Evolutionary conservation across 2,329 filamentous ascomycete species (phyloP).

Genomic region (Proliferodiscus dingleyae): DNA sequence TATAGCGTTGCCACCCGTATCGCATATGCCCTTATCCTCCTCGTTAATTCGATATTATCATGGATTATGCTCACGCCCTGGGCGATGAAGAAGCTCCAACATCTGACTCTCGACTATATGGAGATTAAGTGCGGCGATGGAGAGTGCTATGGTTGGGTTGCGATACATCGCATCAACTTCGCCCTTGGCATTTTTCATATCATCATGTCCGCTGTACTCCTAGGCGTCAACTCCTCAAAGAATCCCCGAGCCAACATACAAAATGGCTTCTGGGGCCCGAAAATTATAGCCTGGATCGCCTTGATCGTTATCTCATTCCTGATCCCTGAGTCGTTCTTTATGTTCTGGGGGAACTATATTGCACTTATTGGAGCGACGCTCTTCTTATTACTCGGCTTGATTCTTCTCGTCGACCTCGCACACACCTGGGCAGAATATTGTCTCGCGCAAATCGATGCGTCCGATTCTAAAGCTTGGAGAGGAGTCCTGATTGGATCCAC

Average conservation of each 20-base stretch:
- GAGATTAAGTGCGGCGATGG: slow-evolving; percentile 88
- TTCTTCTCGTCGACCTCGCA: slow-evolving; percentile 89
- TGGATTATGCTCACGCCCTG: slow-evolving; percentile 99
- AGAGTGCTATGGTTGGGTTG: slow-evolving; percentile 91
- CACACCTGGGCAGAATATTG: slow-evolving; percentile 98
- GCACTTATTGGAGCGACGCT: slow-evolving; percentile 83
- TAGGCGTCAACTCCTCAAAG: slow-evolving; percentile 83
- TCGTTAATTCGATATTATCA: slow-evolving; percentile 92
- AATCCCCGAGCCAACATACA: slow-evolving; percentile 84
- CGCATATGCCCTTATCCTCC: slow-evolving; percentile 88
- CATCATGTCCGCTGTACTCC: slow-evolving; percentile 74
- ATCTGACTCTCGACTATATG: slow-evolving; percentile 91
- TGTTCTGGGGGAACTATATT: slow-evolving; percentile 93
- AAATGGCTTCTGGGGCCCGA: slow-evolving; percentile 99
- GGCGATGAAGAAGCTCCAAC: slow-evolving; percentile 93
- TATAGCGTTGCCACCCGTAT: slow-evolving; percentile 89
- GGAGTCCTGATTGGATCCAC: slow-evolving; percentile 86
- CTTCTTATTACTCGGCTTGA: slow-evolving; percentile 87
- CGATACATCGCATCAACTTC: slow-evolving; percentile 97
- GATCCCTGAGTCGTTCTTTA: slow-evolving; percentile 91
- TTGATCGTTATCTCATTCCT: slow-evolving; percentile 90
- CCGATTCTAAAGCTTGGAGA: slow-evolving; percentile 80
- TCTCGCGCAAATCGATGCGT: slow-evolving; percentile 85
- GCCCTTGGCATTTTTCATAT: slow-evolving; percentile 92
- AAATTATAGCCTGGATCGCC: slow-evolving; percentile 82